Evolutionary conservation across 768 basidiomycete species (phyloP).

Genomic region (Chalciporus piperatus): DNA sequence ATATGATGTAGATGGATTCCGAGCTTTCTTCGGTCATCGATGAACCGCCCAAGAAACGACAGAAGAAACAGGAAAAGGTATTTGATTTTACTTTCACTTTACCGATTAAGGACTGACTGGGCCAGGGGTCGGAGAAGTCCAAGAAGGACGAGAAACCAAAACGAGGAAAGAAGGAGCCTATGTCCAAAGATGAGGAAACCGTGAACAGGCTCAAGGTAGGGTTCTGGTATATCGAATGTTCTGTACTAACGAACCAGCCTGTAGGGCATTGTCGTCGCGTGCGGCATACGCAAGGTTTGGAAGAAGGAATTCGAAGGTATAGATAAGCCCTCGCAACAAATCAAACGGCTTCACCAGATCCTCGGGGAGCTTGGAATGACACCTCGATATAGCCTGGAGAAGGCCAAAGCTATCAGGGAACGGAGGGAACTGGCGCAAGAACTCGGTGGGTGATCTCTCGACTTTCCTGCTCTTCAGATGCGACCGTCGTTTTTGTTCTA

Average conservation of each 20-base stretch:
- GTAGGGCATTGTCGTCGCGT: constrained; percentile 67
- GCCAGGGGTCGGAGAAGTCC: constrained; percentile 22
- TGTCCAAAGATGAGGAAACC: constrained; percentile 65
- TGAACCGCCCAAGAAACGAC: constrained; percentile 50
- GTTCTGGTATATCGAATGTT: not conserved
- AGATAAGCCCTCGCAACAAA: constrained; percentile 57
- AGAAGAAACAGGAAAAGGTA: constrained; percentile 40
- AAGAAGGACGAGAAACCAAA: constrained; percentile 26
- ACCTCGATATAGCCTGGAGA: constrained; percentile 72
- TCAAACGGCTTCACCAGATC: constrained; percentile 60
- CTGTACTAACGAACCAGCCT: not conserved
- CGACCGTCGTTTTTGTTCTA: not conserved
- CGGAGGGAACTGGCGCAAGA: constrained; percentile 77
- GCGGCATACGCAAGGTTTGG: constrained; percentile 79
- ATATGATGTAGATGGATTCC: constrained; percentile 32
- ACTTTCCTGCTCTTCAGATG: not conserved
- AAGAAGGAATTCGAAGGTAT: constrained; percentile 64
- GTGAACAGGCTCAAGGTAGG: constrained; percentile 73
- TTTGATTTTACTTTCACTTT: not conserved
- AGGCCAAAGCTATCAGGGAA: constrained; percentile 73
- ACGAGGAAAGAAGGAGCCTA: constrained; percentile 30
- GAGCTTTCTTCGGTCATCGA: constrained; percentile 61
- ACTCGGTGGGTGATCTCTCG: constrained; percentile 50
- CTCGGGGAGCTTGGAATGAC: constrained; percentile 77
- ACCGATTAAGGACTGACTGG: not conserved